Base-by-base conservation (phyloP, 768 basidiomycete species). In the Rhodosporidiobolus sp. region DNA sequence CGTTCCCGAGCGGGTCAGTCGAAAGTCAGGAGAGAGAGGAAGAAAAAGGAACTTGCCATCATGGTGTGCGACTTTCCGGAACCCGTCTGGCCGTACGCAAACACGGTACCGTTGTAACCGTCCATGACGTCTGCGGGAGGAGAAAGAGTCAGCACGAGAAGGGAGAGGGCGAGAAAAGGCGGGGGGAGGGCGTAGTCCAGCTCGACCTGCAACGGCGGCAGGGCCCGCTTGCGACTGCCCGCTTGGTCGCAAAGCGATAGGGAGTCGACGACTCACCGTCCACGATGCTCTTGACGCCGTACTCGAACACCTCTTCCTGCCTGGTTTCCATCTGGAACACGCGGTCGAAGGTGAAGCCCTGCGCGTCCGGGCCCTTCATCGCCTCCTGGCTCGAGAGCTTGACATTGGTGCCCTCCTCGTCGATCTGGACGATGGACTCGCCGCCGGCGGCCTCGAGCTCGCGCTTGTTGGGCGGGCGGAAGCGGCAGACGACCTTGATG, bases 401-500 rank as follows among this genome's bases (percentile, higher is more conserved):
- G 64, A 91, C 91, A 4, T 91, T 90, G 77, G 90, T 89, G 43
- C 91, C 83, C 83, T 90, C 89, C 72, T 92, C 91, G 81, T 88
- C 88, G 82, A 95, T 94, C 75, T 88, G 84, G 55, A 94, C 92
- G 71, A 98, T 90, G 79, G 92, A 88, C 81, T 94, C 89, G 74
- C 92, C 87, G 76, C 92, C 88, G 50, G 70, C 53, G 83, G 94
- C 89, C 78, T 90, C 87, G 71, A 86, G 82, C 82, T 99, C 96
- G 79, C 95, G 88, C 69, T 92, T 84, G 83, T 99, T 99, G 73
- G 90, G 87, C 11, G 96, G 96, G 74, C 96, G 93, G 83, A 98
- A 99, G 69, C 95, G 92, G 86, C 95, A 98, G 76, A 99, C 92
- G 80, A 99, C 96, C 85, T 98, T 95, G 86, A 95, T 94, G 81